These are phyloP conservation scores for Pelomyxa schiedti DNA, from an alignment of 78 protist genomes.

Conservation along the genomic window DNA sequence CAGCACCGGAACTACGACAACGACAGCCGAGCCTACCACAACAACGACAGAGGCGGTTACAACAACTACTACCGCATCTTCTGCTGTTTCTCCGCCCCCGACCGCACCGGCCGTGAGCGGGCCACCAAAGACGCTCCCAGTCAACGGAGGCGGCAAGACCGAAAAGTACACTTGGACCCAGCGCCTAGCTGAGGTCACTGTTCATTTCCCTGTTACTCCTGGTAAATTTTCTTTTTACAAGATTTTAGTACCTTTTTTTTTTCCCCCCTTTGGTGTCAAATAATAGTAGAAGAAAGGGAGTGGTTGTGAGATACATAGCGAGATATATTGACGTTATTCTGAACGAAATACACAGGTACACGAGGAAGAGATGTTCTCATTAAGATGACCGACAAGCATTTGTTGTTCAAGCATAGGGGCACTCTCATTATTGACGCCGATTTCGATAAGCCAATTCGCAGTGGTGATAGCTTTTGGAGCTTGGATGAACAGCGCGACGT, in stretches of 20 bases:
- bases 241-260: too few relatives aligned
- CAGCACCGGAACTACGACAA: too few relatives aligned
- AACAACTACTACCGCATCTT: too few relatives aligned
- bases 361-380: background rate
- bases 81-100: too few relatives aligned
- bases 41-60: too few relatives aligned
- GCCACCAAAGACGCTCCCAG: background rate
- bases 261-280: too few relatives aligned
- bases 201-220: slow-evolving; percentile 12
- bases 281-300: too few relatives aligned
- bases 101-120: background rate
- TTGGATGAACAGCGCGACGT: background rate
- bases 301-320: too few relatives aligned
- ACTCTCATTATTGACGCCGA: background rate
- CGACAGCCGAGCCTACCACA: too few relatives aligned
- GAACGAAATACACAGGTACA: background rate
- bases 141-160: slow-evolving; percentile 17
- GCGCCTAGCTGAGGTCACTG: slow-evolving; percentile 43
- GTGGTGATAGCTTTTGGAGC: background rate
- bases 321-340: too few relatives aligned
- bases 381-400: background rate
- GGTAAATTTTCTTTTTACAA: too few relatives aligned
- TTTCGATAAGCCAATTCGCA: background rate
- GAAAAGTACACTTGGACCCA: slow-evolving; percentile 64
- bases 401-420: background rate